A percentile compares a stretch with the other conserved stretches of the same genome.
These are phyloP conservation scores for Clarireedia homoeocarpa DNA, from an alignment of 2,329 filamentous ascomycete genomes.

Conservation along the genomic window DNA sequence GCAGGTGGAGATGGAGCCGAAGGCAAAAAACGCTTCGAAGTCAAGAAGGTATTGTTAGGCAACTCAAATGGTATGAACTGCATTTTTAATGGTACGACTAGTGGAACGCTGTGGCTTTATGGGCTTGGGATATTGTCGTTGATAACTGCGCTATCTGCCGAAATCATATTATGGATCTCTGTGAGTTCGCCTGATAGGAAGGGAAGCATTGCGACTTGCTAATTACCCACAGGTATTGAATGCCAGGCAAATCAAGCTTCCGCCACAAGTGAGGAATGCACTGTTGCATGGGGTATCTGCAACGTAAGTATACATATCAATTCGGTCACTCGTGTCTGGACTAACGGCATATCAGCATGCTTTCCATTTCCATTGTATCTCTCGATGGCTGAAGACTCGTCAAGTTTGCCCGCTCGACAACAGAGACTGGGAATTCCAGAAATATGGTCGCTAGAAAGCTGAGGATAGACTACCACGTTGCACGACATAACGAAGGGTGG, in stretches of 20 bases:
- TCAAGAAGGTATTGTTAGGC: constrained; percentile 73
- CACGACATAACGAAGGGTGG: not conserved
- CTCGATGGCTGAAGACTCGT: constrained; percentile 96
- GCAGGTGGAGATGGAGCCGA: constrained; percentile 46
- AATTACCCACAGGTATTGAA: constrained; percentile 64
- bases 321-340: constrained; percentile 3
- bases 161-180: constrained; percentile 99
- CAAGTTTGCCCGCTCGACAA: constrained; percentile 98
- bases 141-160: constrained; percentile 99
- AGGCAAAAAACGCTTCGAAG: constrained; percentile 91
- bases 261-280: constrained; percentile 95
- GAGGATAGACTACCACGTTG: not conserved
- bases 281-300: constrained; percentile 97
- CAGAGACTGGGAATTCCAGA: constrained; percentile 99
- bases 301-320: constrained; percentile 59
- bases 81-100: constrained; percentile 31
- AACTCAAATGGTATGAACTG: not conserved
- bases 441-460: constrained; percentile 65
- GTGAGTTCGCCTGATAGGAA: constrained; percentile 41
- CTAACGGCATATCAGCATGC: constrained; percentile 59
- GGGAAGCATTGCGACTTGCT: not conserved
- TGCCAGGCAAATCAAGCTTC: constrained; percentile 98
- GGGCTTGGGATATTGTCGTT: constrained; percentile 99
- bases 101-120: constrained; percentile 98
- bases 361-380: constrained; percentile 99